These are phyloP conservation scores for Litchi chinensis DNA, from an alignment of 345 rosid genomes.

Conservation along the genomic window DNA sequence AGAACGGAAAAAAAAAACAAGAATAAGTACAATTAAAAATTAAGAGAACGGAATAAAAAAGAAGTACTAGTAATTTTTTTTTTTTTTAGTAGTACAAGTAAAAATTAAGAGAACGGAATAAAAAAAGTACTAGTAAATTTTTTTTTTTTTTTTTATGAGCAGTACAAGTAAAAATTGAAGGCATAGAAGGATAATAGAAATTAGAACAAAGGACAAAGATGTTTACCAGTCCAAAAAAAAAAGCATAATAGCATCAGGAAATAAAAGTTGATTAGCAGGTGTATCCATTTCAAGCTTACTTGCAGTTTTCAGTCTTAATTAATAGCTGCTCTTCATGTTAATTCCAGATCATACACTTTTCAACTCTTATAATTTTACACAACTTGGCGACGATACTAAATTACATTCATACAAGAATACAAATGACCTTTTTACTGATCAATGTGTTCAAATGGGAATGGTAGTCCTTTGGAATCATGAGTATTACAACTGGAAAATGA, in stretches of 20 bases:
- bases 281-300: not conserved
- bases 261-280: not conserved
- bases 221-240: not conserved
- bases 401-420: not conserved
- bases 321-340: not conserved
- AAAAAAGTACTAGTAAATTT: no score
- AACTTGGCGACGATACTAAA: not conserved
- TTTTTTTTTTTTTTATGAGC: no score
- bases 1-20: not conserved
- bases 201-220: not conserved
- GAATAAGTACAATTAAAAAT: no score
- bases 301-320: not conserved
- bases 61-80: no score
- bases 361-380: not conserved
- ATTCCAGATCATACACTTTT: not conserved
- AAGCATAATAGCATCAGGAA: not conserved
- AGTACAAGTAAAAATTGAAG: no score
- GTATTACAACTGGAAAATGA: not conserved
- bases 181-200: no score
- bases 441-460: conserved; percentile 1
- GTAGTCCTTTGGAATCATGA: not conserved
- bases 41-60: no score
- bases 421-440: conserved; percentile 12
- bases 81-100: no score
- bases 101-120: no score